Evolutionary conservation across 176 grass and related monocot species (phyloP), one percentile per base, ranked within the genome.

Genomic region (Rhipidocladum racemiflorum): DNA sequence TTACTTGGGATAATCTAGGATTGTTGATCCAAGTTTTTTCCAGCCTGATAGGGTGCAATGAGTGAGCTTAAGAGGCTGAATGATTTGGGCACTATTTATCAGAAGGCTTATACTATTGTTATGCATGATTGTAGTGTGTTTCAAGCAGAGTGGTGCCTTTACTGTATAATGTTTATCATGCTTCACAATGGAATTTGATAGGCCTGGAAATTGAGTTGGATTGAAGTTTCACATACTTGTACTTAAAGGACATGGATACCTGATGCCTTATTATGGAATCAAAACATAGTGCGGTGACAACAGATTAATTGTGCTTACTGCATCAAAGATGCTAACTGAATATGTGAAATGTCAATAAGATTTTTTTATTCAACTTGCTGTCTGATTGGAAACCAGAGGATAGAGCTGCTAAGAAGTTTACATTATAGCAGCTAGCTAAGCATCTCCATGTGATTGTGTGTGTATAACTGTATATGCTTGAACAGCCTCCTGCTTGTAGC

Each of bases 21-120:
- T 84, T 44, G 12, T 81, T 70, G 65, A 80, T 75, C 83, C 80
- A 42, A 75, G 64, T 56, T 85, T 72, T 84, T 59, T n/a, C 53
- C 39, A 29, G 68, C 65, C 55, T 68, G 38, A 75, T 77, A 83
- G 83, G 74, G 79, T 70, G 38, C 48, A 7, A 32, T 74, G 70
- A 30, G 59, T 21, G 67, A 20, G 70, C 72, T 49, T 45, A 35
- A 32, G n/a, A 35, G 40, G 27, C 27, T 32, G 13, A 17, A 65
- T 72, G 45, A 24, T 29, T 56, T 54, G 7, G 50, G 18, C 12
- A 15, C 43, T 62, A 51, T 74, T 69, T 11, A 70, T 54, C 17
- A 14, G 46, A 70, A 70, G 32, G 68, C 9, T 0, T 56, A 55
- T 62, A 30, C 10, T 42, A 51, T 70, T 30, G 17, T 68, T 53